Evolutionary conservation across 2,329 filamentous ascomycete species (phyloP).

Genomic region (Sclerotinia spermophila): DNA sequence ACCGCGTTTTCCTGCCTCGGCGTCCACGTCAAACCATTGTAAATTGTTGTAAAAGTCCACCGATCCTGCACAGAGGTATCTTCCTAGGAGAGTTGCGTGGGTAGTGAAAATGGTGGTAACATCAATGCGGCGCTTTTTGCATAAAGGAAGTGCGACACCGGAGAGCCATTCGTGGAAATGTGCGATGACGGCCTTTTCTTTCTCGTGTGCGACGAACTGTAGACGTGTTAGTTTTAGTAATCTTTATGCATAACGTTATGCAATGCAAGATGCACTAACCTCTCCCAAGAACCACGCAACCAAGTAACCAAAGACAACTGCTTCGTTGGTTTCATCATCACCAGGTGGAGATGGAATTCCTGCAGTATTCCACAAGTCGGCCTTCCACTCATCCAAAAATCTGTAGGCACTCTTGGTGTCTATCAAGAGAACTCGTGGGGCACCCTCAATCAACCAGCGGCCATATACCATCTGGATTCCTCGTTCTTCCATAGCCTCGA

Average conservation of each 20-base stretch:
- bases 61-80: slow-evolving; percentile 94
- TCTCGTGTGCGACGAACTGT: slow-evolving; percentile 91
- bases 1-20: slow-evolving; percentile 93
- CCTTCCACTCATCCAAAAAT: slow-evolving; percentile 94
- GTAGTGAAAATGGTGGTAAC: slow-evolving; percentile 98
- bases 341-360: slow-evolving; percentile 90
- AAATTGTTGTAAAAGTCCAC: slow-evolving; percentile 99
- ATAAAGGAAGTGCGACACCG: slow-evolving; percentile 85
- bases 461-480: slow-evolving; percentile 90
- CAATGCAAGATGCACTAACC: slow-evolving; percentile 49
- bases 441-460: slow-evolving; percentile 95
- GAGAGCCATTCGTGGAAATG: slow-evolving; percentile 99
- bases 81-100: slow-evolving; percentile 89
- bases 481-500: slow-evolving; percentile 87
- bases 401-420: slow-evolving; percentile 91
- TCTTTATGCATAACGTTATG: not conserved
- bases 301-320: slow-evolving; percentile 94
- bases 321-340: slow-evolving; percentile 95
- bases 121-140: slow-evolving; percentile 92
- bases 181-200: slow-evolving; percentile 85
- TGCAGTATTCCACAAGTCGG: slow-evolving; percentile 87
- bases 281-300: slow-evolving; percentile 98
- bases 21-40: slow-evolving; percentile 93
- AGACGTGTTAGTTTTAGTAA: slow-evolving; percentile 20
- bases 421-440: slow-evolving; percentile 87